Base-by-base conservation (phyloP, 257 asterid species). In the Nicotiana knightiana region DNA sequence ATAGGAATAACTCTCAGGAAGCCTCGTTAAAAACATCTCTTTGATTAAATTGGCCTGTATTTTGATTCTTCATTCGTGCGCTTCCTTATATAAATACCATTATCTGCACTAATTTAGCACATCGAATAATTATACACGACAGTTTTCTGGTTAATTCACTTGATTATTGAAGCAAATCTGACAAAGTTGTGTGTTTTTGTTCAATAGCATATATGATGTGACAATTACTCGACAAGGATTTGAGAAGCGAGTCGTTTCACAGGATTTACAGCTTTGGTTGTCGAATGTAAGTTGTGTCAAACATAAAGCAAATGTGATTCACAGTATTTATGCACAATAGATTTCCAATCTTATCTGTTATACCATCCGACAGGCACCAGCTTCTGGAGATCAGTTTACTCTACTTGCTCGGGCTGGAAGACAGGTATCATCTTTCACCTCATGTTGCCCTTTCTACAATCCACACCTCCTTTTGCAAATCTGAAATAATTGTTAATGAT, bases 381-480 rank as follows among this genome's bases (percentile, higher is more conserved):
- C 97, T 12, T 53, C 30, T 6, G 95, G 96, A 46, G 90, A 94
- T 79, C 90, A 92, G 76, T 93, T 91, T 87, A 93, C 91, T 39
- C 96, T 96, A 77, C 98, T 94, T 59, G 99, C 99, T 88, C 96
- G 98, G 80, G 99, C 99, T 48, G 99, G 99, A 54, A 91, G 99
- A 87, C 99, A 93, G 95, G 99, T 84, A 91, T 46, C 83, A 26
- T 76, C 48, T 26, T 48, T 63, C 55, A 35, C 75, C 64, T 77
- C 2, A n/a, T 9, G 17, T 39, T 28, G 12, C 43, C 55, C 65
- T 30, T 15, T 76, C 77, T 61, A 33, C 55, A 9, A 18, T 33
- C 39, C 64, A 46, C 33, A 0, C 18, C 43, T 15, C 64, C 46
- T 68, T 13, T 37, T 28, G 10, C 30, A 62, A 67, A 12, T 24